These are phyloP conservation scores for Iris macrosiphon DNA, from an alignment of 106 monocot genomes.

Conservation along the genomic window DNA sequence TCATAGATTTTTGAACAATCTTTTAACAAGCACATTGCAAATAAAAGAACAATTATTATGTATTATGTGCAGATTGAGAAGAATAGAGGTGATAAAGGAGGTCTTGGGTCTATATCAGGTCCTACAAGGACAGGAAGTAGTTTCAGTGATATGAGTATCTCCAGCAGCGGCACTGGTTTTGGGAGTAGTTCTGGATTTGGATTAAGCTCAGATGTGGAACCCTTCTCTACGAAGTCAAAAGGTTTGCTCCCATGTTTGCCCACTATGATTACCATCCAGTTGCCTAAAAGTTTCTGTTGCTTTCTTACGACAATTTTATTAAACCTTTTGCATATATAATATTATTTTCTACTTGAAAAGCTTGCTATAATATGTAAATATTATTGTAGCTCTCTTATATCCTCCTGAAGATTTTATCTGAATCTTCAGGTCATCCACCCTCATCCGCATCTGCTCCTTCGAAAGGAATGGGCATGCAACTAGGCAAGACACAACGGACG, in stretches of 20 bases:
- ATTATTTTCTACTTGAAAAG: too few species aligned
- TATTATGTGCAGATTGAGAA: conserved; percentile 68
- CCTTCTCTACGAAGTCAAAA: conserved; percentile 72
- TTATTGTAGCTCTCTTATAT: neutral
- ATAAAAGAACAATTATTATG: neutral
- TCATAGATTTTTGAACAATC: conserved; percentile 1
- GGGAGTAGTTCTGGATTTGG: conserved; percentile 96
- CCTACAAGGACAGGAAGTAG: conserved; percentile 27
- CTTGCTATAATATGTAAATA: too few species aligned
- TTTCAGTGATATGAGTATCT: conserved; percentile 79
- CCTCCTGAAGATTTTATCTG: neutral
- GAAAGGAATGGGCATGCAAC: conserved; percentile 89
- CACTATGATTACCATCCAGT: too few species aligned
- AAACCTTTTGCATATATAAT: too few species aligned
- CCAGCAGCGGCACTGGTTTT: conserved; percentile 72
- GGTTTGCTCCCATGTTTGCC: conserved; percentile 22
- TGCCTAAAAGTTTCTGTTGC: too few species aligned
- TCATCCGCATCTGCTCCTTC: conserved; percentile 75
- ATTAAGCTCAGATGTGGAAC: conserved; percentile 54
- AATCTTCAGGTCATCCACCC: conserved; percentile 52
- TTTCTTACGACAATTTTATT: too few species aligned
- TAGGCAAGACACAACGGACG: conserved; percentile 79
- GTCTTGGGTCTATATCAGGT: conserved; percentile 67
- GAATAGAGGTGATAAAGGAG: conserved; percentile 81
- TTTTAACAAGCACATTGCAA: neutral